Percentiles rank a stretch among this genome's conserved stretches.
phyloP scores from a whole-genome alignment of 306 rosid genomes.

The Gastrolobium villosum region DNA sequence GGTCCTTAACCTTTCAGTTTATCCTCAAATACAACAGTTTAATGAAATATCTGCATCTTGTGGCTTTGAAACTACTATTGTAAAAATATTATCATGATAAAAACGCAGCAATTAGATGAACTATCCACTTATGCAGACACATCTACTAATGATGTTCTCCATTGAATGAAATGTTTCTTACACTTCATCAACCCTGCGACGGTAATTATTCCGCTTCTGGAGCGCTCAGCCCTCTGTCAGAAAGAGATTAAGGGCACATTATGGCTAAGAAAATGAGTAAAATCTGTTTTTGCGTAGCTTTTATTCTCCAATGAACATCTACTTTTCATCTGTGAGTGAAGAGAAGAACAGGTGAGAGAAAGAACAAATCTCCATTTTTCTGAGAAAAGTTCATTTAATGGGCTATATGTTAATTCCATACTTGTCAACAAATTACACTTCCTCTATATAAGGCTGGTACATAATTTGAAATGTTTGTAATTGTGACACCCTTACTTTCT shows the following conservation, averaged over 20 bases:
- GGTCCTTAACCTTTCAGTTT: constrained; percentile 34
- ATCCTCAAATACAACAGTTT: constrained; percentile 19
- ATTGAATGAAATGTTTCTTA: constrained; percentile 25
- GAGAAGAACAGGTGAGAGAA: constrained; percentile 35
- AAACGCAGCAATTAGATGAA: constrained; percentile 10
- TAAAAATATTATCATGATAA: constrained; percentile 28
- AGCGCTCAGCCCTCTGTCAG: too few species aligned
- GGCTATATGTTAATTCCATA: constrained; percentile 16
- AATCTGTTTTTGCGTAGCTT: too few species aligned
- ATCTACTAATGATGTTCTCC: constrained; percentile 33
- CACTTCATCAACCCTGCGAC: neutral
- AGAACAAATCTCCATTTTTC: constrained; percentile 20
- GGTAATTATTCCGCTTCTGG: too few species aligned
- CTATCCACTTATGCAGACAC: constrained; percentile 16
- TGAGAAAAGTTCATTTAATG: constrained; percentile 14
- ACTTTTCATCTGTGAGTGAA: neutral
- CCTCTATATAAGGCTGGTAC: constrained; percentile 35
- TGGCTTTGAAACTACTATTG: constrained; percentile 39
- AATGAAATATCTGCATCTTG: constrained; percentile 27
- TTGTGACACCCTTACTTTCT: constrained; percentile 50
- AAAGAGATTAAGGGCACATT: too few species aligned
- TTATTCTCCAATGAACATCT: too few species aligned
- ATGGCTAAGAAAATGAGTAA: too few species aligned
- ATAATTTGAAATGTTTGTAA: constrained; percentile 31
- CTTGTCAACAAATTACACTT: constrained; percentile 26